phyloP scores from a whole-genome alignment of 495 filamentous ascomycete species.

The Saxophila tyrrhenica region DNA sequence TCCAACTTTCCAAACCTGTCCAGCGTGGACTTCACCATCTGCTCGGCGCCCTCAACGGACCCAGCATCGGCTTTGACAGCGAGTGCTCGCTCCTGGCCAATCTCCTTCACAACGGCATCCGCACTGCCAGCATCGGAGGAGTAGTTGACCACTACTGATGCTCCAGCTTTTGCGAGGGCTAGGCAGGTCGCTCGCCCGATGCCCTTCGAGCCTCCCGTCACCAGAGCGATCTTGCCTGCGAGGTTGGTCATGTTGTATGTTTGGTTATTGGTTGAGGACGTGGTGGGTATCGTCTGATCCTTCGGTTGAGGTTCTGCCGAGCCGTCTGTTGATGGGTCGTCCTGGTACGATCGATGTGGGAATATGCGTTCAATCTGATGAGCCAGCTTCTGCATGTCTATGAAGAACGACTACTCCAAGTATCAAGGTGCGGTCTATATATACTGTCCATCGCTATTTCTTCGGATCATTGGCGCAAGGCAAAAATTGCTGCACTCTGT shows the following conservation, averaged over 20 bases:
- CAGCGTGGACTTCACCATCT: slow-evolving; percentile 36
- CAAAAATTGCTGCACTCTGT: too few species aligned
- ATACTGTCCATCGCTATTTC: too few species aligned
- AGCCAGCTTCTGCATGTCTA: neutral
- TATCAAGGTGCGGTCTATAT: neutral
- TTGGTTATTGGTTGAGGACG: neutral
- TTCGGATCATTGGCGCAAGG: too few species aligned
- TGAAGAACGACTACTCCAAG: neutral
- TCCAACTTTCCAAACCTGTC: slow-evolving; percentile 46
- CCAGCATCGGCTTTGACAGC: slow-evolving; percentile 44
- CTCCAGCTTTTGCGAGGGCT: slow-evolving; percentile 32
- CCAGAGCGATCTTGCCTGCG: slow-evolving; percentile 2
- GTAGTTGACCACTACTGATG: slow-evolving; percentile 56
- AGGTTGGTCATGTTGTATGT: neutral
- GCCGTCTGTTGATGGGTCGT: neutral
- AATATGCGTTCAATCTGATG: neutral
- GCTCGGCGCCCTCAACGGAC: slow-evolving; percentile 31
- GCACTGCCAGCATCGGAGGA: slow-evolving; percentile 41
- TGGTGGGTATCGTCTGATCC: neutral
- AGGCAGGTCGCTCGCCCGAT: slow-evolving; percentile 8
- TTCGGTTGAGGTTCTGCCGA: too few species aligned
- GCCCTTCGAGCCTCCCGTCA: slow-evolving; percentile 11
- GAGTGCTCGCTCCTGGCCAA: slow-evolving; percentile 42
- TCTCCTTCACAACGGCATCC: slow-evolving; percentile 40
- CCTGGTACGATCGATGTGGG: neutral